Evolutionary conservation across 2,329 filamentous ascomycete genomes (phyloP).

Genomic region (Ophiostoma pallidulum): DNA sequence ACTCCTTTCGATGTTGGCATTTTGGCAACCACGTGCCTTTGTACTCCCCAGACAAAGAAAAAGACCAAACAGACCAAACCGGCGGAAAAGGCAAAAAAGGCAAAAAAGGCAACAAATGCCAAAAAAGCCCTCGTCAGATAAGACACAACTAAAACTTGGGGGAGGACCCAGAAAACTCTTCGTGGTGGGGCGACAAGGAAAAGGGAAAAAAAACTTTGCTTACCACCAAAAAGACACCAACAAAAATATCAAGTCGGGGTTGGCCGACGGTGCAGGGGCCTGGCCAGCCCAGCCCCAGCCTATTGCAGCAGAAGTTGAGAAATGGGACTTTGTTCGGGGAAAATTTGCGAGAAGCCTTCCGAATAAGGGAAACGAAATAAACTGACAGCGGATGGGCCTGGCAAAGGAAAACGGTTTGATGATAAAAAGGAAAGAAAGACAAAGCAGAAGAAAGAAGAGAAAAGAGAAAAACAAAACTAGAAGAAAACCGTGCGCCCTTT

Average conservation of each 20-base stretch:
- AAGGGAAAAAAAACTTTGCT: not conserved
- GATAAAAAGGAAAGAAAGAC: no score
- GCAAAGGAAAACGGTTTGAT: not conserved
- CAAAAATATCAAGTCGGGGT: constrained; percentile 1
- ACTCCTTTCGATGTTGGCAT: no score
- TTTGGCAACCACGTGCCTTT: no score
- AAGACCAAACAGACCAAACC: no score
- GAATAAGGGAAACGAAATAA: no score
- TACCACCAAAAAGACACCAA: not conserved
- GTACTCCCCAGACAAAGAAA: no score
- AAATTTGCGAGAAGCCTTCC: no score
- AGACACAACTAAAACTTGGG: not conserved
- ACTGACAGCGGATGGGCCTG: no score
- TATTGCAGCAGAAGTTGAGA: no score
- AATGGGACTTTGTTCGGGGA: no score
- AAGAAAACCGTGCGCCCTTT: no score
- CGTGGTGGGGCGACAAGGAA: not conserved
- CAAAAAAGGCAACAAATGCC: not conserved
- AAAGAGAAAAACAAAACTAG: not conserved
- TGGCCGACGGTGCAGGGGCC: constrained; percentile 4
- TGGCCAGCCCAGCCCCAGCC: not conserved
- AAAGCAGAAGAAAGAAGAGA: not conserved
- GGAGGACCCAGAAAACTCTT: constrained; percentile 1
- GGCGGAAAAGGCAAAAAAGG: not conserved
- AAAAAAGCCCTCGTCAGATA: no score